Evolutionary conservation across 768 basidiomycete species (phyloP).

Genomic region (Psilocybe cyanescens): DNA sequence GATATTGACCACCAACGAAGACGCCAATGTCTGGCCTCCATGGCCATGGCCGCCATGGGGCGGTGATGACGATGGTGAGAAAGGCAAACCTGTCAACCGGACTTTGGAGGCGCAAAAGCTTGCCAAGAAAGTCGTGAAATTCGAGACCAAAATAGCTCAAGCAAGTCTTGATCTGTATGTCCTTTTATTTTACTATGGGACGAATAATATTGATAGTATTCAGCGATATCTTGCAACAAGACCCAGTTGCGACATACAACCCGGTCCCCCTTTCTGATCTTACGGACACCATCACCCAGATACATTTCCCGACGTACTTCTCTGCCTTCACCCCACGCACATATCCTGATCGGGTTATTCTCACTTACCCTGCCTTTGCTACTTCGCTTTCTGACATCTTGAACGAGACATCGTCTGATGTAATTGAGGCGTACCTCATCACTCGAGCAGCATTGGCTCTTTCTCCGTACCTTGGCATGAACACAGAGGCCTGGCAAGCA

Average conservation of each 20-base stretch:
- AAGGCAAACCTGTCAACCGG: conserved; percentile 49
- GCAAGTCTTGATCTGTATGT: conserved; percentile 81
- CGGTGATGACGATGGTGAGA: conserved; percentile 52
- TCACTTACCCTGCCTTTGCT: conserved; percentile 83
- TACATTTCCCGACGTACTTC: conserved; percentile 87
- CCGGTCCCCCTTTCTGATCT: conserved; percentile 74
- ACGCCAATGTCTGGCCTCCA: conserved; percentile 67
- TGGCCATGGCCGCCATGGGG: conserved; percentile 91
- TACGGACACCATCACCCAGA: conserved; percentile 67
- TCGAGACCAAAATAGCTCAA: conserved; percentile 79
- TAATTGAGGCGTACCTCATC: conserved; percentile 87
- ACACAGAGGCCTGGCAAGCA: conserved; percentile 81
- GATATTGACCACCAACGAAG: conserved; percentile 37
- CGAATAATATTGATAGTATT: conserved; percentile 1
- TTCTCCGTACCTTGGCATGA: conserved; percentile 71
- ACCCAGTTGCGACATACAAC: conserved; percentile 91
- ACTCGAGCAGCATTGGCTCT: conserved; percentile 72
- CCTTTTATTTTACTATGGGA: background rate
- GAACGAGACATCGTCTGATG: conserved; percentile 63
- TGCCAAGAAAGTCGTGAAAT: conserved; percentile 70
- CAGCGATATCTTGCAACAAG: conserved; percentile 71
- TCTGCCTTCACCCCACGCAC: conserved; percentile 80
- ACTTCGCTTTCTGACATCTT: conserved; percentile 70
- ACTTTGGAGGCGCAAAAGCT: conserved; percentile 62
- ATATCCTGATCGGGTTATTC: conserved; percentile 76